phyloP scores from a whole-genome alignment of 2,329 filamentous ascomycete species.

The Ceratocystis lukuohia region DNA sequence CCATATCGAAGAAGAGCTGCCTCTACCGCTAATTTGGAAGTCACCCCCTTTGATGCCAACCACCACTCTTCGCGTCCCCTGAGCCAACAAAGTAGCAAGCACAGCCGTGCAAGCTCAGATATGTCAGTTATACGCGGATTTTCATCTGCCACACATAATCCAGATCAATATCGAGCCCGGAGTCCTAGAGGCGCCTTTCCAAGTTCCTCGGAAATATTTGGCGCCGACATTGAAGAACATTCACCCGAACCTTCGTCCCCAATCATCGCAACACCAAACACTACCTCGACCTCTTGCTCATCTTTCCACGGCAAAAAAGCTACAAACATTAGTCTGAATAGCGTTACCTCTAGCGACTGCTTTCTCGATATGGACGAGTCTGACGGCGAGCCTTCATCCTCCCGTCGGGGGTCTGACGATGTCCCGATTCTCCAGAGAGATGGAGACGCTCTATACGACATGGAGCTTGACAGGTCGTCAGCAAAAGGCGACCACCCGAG shows the following conservation, averaged over 20 bases:
- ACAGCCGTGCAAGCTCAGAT: conserved; percentile 59
- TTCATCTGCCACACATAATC: conserved; percentile 34
- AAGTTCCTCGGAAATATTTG: conserved; percentile 25
- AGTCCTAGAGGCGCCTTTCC: conserved; percentile 34
- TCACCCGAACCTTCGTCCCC: neutral
- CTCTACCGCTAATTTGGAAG: conserved; percentile 48
- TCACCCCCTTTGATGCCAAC: conserved; percentile 33
- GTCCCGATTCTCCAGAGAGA: conserved; percentile 52
- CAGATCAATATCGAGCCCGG: conserved; percentile 30
- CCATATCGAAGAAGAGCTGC: conserved; percentile 42
- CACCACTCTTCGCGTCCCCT: conserved; percentile 35
- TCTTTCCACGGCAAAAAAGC: conserved; percentile 25
- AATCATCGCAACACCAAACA: neutral
- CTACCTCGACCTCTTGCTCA: conserved; percentile 11
- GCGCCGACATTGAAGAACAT: conserved; percentile 27
- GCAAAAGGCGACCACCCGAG: conserved; percentile 26
- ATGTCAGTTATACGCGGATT: conserved; percentile 46
- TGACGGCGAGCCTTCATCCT: conserved; percentile 43
- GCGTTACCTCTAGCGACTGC: conserved; percentile 33
- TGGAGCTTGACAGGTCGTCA: conserved; percentile 29
- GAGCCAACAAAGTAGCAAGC: conserved; percentile 46
- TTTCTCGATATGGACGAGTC: conserved; percentile 59
- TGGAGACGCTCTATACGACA: conserved; percentile 48
- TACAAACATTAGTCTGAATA: conserved; percentile 40
- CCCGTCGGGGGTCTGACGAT: conserved; percentile 46